Base-by-base conservation (phyloP, 768 basidiomycete genomes). In the Gloeophyllum trabeum region DNA sequence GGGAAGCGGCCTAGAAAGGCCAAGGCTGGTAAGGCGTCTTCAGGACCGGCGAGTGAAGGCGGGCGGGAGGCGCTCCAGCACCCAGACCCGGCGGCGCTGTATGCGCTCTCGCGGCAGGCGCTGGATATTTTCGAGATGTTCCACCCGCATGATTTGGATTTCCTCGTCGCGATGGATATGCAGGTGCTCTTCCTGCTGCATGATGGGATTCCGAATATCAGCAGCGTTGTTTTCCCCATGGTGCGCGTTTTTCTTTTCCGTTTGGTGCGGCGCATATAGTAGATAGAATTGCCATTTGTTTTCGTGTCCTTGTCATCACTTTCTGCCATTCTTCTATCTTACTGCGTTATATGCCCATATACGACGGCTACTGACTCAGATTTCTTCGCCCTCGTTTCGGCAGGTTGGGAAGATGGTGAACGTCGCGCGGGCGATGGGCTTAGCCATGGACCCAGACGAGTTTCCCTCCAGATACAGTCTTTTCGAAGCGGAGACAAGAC, bases 371-470 rank as follows among this genome's bases (percentile, higher is more conserved):
- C n/a, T n/a, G n/a, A n/a, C n/a, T n/a, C n/a, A n/a, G n/a, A n/a
- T n/a, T n/a, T n/a, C n/a, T n/a, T n/a, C n/a, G n/a, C n/a, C n/a
- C n/a, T n/a, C n/a, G n/a, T 24, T 20, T 19, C 34, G 41, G 2
- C 48, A 80, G 79, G 65, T 80, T 10, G 79, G 79, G 18, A 84
- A 83, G 61, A 70, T 82, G 62, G 71, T 85, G 41, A 80, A 74
- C 47, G 56, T 75, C 5, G 81, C 81, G 6, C 68, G 80, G 5
- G 63, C 62, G 43, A 73, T 84, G 65, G 81, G 80, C 1, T 65
- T 87, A 5, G 68, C 66, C 12, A 58, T 61, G 22, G 82, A 85
- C 48, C 75, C 77, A 0, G 74, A 73, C 46, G 72, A 72, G 46
- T 64, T 64, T 44, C 59, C 65, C 0, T 64, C 66, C 22, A 69